Conservation (phyloP, 2,329 filamentous ascomycete species). For the Acephala macrosclerotiorum region DNA sequence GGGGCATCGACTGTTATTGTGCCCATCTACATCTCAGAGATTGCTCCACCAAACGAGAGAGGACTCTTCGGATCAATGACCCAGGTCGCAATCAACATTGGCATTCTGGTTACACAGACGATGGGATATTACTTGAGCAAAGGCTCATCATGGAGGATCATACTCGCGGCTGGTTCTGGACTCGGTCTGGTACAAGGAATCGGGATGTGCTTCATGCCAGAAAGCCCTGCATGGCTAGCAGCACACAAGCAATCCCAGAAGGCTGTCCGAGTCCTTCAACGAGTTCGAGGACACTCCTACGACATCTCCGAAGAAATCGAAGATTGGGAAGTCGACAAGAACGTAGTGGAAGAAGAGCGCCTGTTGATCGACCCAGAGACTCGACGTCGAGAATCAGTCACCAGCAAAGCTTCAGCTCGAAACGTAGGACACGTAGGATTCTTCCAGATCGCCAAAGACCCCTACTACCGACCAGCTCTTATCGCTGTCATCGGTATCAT, state of each 20-base stretch:
- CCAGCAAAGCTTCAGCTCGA: slow-evolving; percentile 31
- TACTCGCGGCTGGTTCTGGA: slow-evolving; percentile 75
- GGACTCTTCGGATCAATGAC: slow-evolving; percentile 87
- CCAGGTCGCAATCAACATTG: slow-evolving; percentile 91
- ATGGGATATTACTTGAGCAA: slow-evolving; percentile 89
- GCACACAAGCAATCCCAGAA: slow-evolving; percentile 64
- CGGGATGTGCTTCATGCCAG: slow-evolving; percentile 79
- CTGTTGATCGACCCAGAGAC: slow-evolving; percentile 37
- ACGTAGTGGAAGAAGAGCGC: slow-evolving; percentile 40
- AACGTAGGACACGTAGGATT: slow-evolving; percentile 60
- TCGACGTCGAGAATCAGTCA: slow-evolving; percentile 33
- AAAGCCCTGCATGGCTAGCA: slow-evolving; percentile 89
- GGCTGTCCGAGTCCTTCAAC: slow-evolving; percentile 74
- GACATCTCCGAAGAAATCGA: slow-evolving; percentile 79
- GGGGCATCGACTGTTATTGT: slow-evolving; percentile 92
- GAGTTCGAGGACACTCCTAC: slow-evolving; percentile 73
- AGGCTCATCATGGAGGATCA: slow-evolving; percentile 81
- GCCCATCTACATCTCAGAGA: slow-evolving; percentile 92
- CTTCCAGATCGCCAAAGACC: slow-evolving; percentile 70
- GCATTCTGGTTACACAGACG: slow-evolving; percentile 83
- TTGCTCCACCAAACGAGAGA: slow-evolving; percentile 76
- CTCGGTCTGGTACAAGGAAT: slow-evolving; percentile 73
- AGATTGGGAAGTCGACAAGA: slow-evolving; percentile 58
- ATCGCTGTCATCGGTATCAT: slow-evolving; percentile 89
- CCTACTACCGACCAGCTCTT: slow-evolving; percentile 74